Percentiles rank a stretch among this genome's conserved stretches.
Conservation (phyloP, 768 basidiomycete genomes). For the Mycena polygramma region DNA sequence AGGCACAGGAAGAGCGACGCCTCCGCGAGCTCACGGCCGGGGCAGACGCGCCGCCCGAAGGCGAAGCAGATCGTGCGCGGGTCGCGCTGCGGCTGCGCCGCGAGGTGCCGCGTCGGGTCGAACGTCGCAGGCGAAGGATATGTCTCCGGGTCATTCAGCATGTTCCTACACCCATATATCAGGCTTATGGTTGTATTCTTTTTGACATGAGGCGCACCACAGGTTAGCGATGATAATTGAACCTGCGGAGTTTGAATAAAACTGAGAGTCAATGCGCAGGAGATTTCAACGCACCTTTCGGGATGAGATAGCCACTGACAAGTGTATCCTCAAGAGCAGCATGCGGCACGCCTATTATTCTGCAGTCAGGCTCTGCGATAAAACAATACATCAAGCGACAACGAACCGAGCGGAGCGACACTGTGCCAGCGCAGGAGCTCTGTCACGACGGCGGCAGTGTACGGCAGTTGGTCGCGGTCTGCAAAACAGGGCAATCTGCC, state of each 20-base stretch:
- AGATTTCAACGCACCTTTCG: conserved; percentile 47
- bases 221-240: conserved; percentile 61
- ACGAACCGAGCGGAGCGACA: conserved; percentile 58
- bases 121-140: conserved; percentile 66
- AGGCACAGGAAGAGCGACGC: conserved; percentile 61
- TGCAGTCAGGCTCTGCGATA: background rate
- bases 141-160: conserved; percentile 62
- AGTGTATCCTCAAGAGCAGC: conserved; percentile 59
- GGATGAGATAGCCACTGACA: conserved; percentile 59
- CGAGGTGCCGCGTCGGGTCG: conserved; percentile 62
- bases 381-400: background rate
- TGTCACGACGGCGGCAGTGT: conserved; percentile 58
- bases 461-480: conserved; percentile 63
- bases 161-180: conserved; percentile 53
- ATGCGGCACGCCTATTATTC: conserved; percentile 57
- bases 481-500: conserved; percentile 54
- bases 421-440: conserved; percentile 65
- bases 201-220: conserved; percentile 49
- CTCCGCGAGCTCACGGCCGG: conserved; percentile 66
- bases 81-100: conserved; percentile 51
- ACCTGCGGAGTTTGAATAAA: conserved; percentile 30
- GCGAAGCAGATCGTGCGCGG: conserved; percentile 61
- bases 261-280: background rate
- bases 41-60: conserved; percentile 61
- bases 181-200: background rate